These are phyloP conservation scores for Boletus sp. DNA, from an alignment of 768 basidiomycete genomes.

Conservation along the genomic window DNA sequence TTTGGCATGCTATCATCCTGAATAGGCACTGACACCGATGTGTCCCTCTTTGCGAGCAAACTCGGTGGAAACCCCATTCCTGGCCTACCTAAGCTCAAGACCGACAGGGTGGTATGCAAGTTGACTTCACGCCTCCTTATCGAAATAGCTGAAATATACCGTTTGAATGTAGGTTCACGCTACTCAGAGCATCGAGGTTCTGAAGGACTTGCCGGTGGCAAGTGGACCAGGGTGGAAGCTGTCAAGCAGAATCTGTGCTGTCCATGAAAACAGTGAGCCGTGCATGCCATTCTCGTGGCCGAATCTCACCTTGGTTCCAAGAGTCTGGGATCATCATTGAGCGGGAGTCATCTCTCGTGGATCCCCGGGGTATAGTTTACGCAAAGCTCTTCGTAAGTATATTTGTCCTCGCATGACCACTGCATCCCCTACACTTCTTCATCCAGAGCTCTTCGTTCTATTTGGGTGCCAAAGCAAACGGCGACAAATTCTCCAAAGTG, in stretches of 20 bases:
- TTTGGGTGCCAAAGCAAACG: slow-evolving; percentile 64
- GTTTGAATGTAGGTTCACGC: slow-evolving; percentile 61
- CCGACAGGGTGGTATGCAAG: slow-evolving; percentile 61
- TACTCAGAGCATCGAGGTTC: slow-evolving; percentile 74
- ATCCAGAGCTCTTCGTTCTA: slow-evolving; percentile 63
- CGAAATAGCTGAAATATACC: background rate
- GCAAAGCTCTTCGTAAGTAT: slow-evolving; percentile 58
- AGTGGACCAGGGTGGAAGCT: slow-evolving; percentile 81
- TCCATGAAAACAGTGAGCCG: slow-evolving; percentile 78
- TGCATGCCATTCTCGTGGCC: background rate
- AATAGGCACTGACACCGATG: slow-evolving; percentile 57
- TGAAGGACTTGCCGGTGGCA: slow-evolving; percentile 73
- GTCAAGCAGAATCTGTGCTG: slow-evolving; percentile 60
- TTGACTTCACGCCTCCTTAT: background rate
- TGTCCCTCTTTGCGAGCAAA: slow-evolving; percentile 64
- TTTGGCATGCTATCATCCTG: background rate
- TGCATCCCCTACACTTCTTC: background rate
- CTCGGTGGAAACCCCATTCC: slow-evolving; percentile 42
- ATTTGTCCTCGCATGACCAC: background rate
- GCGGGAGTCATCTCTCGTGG: slow-evolving; percentile 59
- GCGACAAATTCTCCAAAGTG: slow-evolving; percentile 58
- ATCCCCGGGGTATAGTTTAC: slow-evolving; percentile 57
- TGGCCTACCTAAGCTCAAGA: slow-evolving; percentile 68
- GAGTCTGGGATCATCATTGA: slow-evolving; percentile 77
- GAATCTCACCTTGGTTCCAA: slow-evolving; percentile 25